These are phyloP conservation scores for Fistulinella prunicolor DNA, from an alignment of 768 basidiomycete genomes.

Conservation along the genomic window DNA sequence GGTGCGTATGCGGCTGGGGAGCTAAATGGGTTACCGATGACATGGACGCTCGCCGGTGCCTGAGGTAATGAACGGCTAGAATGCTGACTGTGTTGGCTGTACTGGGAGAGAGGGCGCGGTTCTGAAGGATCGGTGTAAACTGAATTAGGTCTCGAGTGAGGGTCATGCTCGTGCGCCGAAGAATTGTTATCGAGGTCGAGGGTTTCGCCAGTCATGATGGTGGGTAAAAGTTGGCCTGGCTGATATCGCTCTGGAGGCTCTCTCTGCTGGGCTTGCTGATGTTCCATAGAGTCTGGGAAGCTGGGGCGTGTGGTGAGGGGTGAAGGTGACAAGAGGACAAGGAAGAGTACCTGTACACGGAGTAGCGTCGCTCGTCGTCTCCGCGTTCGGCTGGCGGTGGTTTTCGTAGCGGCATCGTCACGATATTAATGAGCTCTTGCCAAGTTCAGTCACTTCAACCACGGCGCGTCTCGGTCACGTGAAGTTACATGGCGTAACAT, in stretches of 20 bases:
- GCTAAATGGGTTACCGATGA: conserved; percentile 25
- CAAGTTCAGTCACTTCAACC: conserved; percentile 2
- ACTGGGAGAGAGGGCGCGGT: conserved; percentile 31
- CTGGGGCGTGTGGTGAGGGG: too few species aligned
- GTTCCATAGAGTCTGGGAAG: too few species aligned
- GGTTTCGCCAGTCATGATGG: conserved; percentile 65
- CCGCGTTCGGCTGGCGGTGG: too few species aligned
- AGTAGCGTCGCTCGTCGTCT: conserved; percentile 1
- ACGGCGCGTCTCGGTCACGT: conserved; percentile 17
- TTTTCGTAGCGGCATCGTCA: conserved; percentile 24
- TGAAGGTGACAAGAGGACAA: too few species aligned
- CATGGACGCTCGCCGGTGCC: conserved; percentile 17
- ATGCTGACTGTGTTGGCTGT: conserved; percentile 37
- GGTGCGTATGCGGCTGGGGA: conserved; percentile 10
- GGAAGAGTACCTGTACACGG: too few species aligned
- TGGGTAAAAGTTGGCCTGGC: conserved; percentile 58
- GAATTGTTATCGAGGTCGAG: conserved; percentile 46
- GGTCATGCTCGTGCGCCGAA: conserved; percentile 28
- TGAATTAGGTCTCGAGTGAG: conserved; percentile 28
- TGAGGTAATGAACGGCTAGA: conserved; percentile 30
- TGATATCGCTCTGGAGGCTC: conserved; percentile 43
- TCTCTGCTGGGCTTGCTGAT: conserved; percentile 1
- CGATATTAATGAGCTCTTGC: not conserved
- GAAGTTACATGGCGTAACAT: conserved; percentile 18
- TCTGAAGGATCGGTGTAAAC: conserved; percentile 27